A percentile compares a stretch with the other conserved stretches of the same genome.
phyloP scores from a whole-genome alignment of 1,284 basidiomycete genomes.

The Fereydounia khargensis region DNA sequence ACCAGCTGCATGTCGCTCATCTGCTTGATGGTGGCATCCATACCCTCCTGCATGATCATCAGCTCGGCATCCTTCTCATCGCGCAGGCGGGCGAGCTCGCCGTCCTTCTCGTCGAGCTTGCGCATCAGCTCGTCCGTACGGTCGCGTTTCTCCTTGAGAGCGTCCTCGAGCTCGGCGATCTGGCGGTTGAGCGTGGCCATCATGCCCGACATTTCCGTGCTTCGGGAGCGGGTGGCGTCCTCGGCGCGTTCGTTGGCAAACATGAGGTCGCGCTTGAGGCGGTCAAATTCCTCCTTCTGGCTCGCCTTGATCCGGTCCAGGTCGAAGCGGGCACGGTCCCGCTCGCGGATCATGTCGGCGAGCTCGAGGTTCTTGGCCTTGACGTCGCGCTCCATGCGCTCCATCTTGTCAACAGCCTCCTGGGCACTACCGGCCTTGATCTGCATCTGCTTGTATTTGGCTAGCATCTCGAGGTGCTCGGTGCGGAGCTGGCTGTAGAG shows the following conservation, averaged over 20 bases:
- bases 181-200: constrained; percentile 94
- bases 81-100: constrained; percentile 74
- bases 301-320: constrained; percentile 86
- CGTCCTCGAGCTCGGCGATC: constrained; percentile 89
- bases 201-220: constrained; percentile 83
- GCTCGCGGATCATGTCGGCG: constrained; percentile 97
- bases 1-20: constrained; percentile 82
- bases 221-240: constrained; percentile 86
- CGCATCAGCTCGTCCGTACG: constrained; percentile 78
- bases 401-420: constrained; percentile 98
- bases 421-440: constrained; percentile 97
- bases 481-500: constrained; percentile 96
- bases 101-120: constrained; percentile 73
- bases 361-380: constrained; percentile 98
- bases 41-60: constrained; percentile 88
- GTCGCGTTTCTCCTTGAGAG: constrained; percentile 69
- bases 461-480: constrained; percentile 94
- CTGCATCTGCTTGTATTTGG: constrained; percentile 95
- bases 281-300: constrained; percentile 93
- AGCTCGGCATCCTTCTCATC: constrained; percentile 98
- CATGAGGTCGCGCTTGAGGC: constrained; percentile 83
- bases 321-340: constrained; percentile 93
- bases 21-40: constrained; percentile 89
- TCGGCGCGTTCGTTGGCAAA: constrained; percentile 99
- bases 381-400: constrained; percentile 95